Percentiles rank a stretch among this genome's conserved stretches.
Conservation (phyloP, 1,139 yeast genomes). For the Blastobotrys serpentis region DNA sequence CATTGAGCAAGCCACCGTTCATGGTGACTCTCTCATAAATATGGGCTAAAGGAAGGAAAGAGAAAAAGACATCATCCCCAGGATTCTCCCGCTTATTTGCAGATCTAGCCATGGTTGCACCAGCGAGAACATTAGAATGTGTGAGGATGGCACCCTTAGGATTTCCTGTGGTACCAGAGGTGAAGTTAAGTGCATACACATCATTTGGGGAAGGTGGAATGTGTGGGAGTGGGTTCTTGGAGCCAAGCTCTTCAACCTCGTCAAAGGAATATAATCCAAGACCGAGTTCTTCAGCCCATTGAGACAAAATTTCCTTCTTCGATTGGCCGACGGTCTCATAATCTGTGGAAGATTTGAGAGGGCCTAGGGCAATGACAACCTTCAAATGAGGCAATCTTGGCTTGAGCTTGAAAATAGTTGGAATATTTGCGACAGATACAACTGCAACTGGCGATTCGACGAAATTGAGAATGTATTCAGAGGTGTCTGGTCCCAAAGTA, state of each 20-base stretch:
- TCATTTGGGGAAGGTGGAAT: constrained; percentile 55
- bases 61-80: constrained; percentile 32
- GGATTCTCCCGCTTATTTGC: constrained; percentile 25
- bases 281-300: constrained; percentile 40
- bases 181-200: constrained; percentile 65
- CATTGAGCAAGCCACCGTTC: constrained; percentile 26
- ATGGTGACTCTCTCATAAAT: constrained; percentile 53
- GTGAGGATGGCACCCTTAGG: constrained; percentile 74
- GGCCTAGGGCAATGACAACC: constrained; percentile 54
- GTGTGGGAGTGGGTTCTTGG: constrained; percentile 45
- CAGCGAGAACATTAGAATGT: constrained; percentile 55
- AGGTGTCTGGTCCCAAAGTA: constrained; percentile 60
- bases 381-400: constrained; percentile 41
- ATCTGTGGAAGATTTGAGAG: constrained; percentile 21
- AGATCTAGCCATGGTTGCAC: constrained; percentile 39
- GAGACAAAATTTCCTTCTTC: constrained; percentile 32
- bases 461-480: constrained; percentile 55
- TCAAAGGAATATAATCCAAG: constrained; percentile 47
- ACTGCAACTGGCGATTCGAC: constrained; percentile 59
- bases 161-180: constrained; percentile 74
- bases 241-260: constrained; percentile 58
- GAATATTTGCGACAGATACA: constrained; percentile 49
- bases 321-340: constrained; percentile 57
- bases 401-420: constrained; percentile 44
- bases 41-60: constrained; percentile 69